Evolutionary conservation across 306 rosid genomes (phyloP).

Genomic region (Rosa chinensis): DNA sequence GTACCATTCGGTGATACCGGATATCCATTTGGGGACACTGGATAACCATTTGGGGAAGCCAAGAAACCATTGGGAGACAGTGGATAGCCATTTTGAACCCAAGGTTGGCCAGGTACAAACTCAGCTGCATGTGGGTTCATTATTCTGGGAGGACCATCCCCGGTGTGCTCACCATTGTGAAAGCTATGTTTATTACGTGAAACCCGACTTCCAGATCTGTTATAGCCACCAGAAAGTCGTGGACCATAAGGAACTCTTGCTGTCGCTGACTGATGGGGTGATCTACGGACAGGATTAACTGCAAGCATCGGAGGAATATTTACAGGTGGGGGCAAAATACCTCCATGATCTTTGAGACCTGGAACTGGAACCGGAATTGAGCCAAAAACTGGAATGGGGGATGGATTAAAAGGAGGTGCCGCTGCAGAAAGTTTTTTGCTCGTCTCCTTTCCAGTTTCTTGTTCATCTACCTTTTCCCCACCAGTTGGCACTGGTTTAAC

Average conservation of each 20-base stretch:
- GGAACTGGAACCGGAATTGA: constrained; percentile 71
- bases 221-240: constrained; percentile 83
- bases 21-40: constrained; percentile 63
- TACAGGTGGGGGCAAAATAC: constrained; percentile 93
- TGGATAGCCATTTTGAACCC: constrained; percentile 79
- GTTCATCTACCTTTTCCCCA: constrained; percentile 69
- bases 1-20: constrained; percentile 44
- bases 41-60: constrained; percentile 56
- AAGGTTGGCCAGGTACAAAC: constrained; percentile 86
- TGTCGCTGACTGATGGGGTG: constrained; percentile 97
- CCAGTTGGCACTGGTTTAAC: constrained; percentile 40
- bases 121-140: constrained; percentile 97
- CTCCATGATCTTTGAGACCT: constrained; percentile 79
- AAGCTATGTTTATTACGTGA: constrained; percentile 64
- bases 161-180: constrained; percentile 52
- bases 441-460: constrained; percentile 71
- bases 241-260: constrained; percentile 98
- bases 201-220: constrained; percentile 73
- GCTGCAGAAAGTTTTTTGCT: constrained; percentile 96
- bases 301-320: constrained; percentile 83
- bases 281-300: constrained; percentile 73
- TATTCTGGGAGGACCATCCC: constrained; percentile 71
- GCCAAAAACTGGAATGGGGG: constrained; percentile 76
- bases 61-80: constrained; percentile 64
- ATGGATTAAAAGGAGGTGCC: constrained; percentile 95